Evolutionary conservation across 768 basidiomycete genomes (phyloP).

Genomic region (Naganishia onofrii): DNA sequence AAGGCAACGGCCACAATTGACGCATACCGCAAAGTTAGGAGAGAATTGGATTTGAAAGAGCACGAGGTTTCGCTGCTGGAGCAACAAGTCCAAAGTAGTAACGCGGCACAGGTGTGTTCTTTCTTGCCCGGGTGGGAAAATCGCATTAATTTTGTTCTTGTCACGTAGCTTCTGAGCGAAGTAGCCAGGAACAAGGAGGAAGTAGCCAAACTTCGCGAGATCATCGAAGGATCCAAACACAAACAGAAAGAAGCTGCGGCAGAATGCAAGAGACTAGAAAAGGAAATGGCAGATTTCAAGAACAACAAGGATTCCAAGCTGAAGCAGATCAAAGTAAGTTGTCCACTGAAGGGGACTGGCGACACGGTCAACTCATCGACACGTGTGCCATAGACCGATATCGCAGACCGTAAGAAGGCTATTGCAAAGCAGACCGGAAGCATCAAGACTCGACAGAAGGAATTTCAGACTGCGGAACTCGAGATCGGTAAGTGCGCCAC

Average conservation of each 20-base stretch:
- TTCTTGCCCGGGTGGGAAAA: not conserved
- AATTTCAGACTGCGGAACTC: constrained; percentile 77
- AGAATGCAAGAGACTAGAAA: constrained; percentile 82
- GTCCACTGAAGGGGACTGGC: not conserved
- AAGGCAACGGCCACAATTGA: constrained; percentile 53
- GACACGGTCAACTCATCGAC: not conserved
- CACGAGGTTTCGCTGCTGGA: constrained; percentile 79
- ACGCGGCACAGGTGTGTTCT: constrained; percentile 72
- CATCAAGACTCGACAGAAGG: constrained; percentile 84
- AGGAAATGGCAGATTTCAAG: constrained; percentile 98
- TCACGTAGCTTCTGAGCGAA: constrained; percentile 70
- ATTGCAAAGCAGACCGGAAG: constrained; percentile 75
- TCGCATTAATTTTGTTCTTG: not conserved
- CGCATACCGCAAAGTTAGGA: constrained; percentile 56
- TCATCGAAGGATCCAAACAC: constrained; percentile 59
- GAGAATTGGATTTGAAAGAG: constrained; percentile 81
- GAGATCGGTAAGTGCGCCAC: constrained; percentile 68
- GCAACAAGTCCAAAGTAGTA: constrained; percentile 82
- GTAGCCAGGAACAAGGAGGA: constrained; percentile 69
- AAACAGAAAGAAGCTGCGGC: constrained; percentile 73
- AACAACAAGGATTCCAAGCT: constrained; percentile 97
- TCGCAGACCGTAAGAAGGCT: constrained; percentile 73
- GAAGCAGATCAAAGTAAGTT: constrained; percentile 77
- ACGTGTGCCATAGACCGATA: constrained; percentile 60
- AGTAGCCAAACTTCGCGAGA: constrained; percentile 56